Base-by-base conservation (phyloP, 768 basidiomycete species). In the Rhizopogon roseolus region DNA sequence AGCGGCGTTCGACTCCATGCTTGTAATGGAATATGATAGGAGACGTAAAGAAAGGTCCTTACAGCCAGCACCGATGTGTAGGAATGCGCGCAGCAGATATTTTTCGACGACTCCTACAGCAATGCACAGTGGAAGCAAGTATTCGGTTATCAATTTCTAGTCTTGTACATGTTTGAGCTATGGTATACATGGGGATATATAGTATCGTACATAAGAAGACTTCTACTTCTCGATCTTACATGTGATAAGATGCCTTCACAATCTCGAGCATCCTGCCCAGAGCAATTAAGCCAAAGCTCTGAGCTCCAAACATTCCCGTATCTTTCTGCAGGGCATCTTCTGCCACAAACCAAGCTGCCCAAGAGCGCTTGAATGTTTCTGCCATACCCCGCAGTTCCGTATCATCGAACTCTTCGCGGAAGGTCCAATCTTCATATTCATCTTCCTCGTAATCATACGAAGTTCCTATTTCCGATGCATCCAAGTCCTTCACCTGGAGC, bases 281-380 rank as follows among this genome's bases (percentile, higher is more conserved):
- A n/a, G 75, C 76, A n/a, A 80, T 65, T 53, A 76, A 53, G 7
- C 78, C 78, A 46, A 79, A 80, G 57, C 75, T 76, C 55, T 71
- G 71, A 7, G 73, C 62, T 1, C 78, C 78, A 55, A 71, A 80
- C 41, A 50, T 48, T 4, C 19, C 54, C 14, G 64, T 60, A 13
- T 69, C 63, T 0, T 58, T 57, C 42, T 45, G 45, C 14, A 76
- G 38, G 9, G 41, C 44, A 3, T 62, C 64, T 56, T 71, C 70
- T 0, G 75, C 73, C 6, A 70, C 70, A 5, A 64, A 57, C 79
- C 78, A 80, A 0, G 68, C 79, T 1, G 72, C 72, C 72, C 73
- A 78, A 14, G 75, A 70, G 14, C 77, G 74, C 54, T 57, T 62
- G 54, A 75, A 75, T 43, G 56, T 53, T 44, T 60, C 65, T 1